Base-by-base conservation (phyloP, 2,329 filamentous ascomycete genomes). In the Nigrospora osmanthi region DNA sequence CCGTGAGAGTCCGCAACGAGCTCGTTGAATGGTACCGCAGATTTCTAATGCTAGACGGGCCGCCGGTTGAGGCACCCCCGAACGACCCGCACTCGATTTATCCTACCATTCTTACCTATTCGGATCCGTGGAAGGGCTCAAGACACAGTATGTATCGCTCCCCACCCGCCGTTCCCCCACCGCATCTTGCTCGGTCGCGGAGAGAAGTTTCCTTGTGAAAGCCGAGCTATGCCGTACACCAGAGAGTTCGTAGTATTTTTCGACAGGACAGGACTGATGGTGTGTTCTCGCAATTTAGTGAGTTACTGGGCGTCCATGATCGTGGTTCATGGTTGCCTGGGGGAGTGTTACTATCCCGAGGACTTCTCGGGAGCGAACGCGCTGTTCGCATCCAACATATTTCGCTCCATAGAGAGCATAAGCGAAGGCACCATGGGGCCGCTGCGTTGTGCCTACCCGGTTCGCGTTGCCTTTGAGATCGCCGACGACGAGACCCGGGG, bases 401-500 rank as follows among this genome's bases (percentile, higher is more conserved):
- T 66, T 31, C 59, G 63, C 12, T 66, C 63, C 11, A 48, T 69
- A 38, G 67, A 69, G 52, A 60, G 53, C 11, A 53, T 70, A 5
- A 58, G 61, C n/a, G 44, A 45, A 19, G 67, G 65, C 4, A 52
- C 60, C 11, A 61, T 69, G 59, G 67, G 67, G 3, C 64, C 63
- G 33, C 65, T 64, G 43, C 57, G 67, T 23, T 49, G 68, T 31
- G 65, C 64, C 11, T 67, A 64, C 41, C 52, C 61, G 15, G 50
- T 69, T 36, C 57, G 65, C 17, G 64, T 70, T 17, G 62, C 58
- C 37, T 67, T 66, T 43, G 66, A 69, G 40, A 60, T 70, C 52
- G 63, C 60, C 28, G 60, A 60, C 33, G 47, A 54, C 10, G 50
- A 58, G 15, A 57, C 57, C 11, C 63, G 65, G 54, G 49, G 50